Evolutionary conservation across 306 rosid species (phyloP), one percentile per base, ranked within the genome.

Genomic region (Vicia sativa): DNA sequence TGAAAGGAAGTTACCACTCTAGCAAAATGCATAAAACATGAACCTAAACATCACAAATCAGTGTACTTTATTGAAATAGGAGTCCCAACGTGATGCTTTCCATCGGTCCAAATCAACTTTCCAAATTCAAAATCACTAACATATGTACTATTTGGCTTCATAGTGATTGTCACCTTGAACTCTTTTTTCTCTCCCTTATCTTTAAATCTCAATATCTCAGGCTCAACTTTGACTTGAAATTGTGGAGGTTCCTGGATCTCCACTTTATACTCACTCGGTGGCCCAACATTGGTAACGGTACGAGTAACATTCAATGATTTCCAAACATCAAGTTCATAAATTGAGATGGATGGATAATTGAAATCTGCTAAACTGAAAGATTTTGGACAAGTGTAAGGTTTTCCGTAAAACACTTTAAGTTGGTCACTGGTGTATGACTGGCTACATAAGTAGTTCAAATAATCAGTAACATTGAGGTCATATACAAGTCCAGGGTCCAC

Each of bases 401-500:
- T 68, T 2, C 34, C 18, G 0, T 73, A 60, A 61, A 89, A 81
- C 35, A 49, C 0, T n/a, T 25, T 9, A 19, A 89, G 48, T 1
- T 9, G 0, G 1, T 70, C 55, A 25, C 31, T 56, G 11, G 56
- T 73, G 80, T 84, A 83, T 69, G 87, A 82, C 45, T n/a, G 83
- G 42, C 83, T 76, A 39, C 96, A 89, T 61, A 89, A 71, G 75
- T 77, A 79, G 79, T 87, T 83, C 68, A 89, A 62, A 85, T 84
- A 83, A 52, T 86, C 92, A 3, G 53, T 25, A 0, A 29, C 53
- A 1, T 62, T 56, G 0, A 79, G 62, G 70, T 86, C 87, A 57
- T 89, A 89, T 19, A 89, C 69, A 3, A 89, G 90, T 44, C 90
- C 96, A 0, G 92, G 96, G 45, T 79, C 72, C 28, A 9, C 59